Base-by-base conservation (phyloP, 306 rosid genomes). In the Castanea sativa region DNA sequence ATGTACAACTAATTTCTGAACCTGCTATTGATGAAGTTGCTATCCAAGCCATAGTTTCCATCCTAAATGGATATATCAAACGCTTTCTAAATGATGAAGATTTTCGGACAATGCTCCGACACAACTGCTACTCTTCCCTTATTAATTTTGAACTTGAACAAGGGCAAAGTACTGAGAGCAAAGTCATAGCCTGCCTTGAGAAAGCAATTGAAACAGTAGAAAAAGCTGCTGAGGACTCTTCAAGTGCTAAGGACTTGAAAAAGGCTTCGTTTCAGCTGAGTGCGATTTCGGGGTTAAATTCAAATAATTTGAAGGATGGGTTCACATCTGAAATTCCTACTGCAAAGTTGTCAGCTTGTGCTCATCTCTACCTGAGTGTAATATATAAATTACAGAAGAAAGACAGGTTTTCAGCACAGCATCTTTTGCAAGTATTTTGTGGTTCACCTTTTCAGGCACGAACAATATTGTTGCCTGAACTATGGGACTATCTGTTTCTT, bases 361-460 rank as follows among this genome's bases (percentile, higher is more conserved):
- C 98, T 85, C 98, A 94, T 88, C 90, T 94, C 90, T 94, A 94
- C 83, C 95, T 94, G 76, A 86, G 98, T 76, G 89, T 89, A 56
- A 85, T 84, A 52, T 90, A 88, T 70, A 83, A 85, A 88, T 79
- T 88, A 27, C 96, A 86, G 80, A 87, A 76, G 71, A 92, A 90
- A 81, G 85, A 84, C 8, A 87, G 75, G 83, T 85, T 85, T 20
- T 85, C 97, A 0, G 98, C 97, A 16, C 88, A 89, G 81, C 97
- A 94, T 80, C 91, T 92, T 41, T 86, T 94, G 87, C 97, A 90
- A 86, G 97, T 94, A 43, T 94, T 94, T 70, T 86, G 91, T 27
- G 88, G 87, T 74, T 86, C 91, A 0, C 92, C 98, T 51, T 84
- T 67, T 84, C 91, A 88, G 83, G 94, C 98, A 8, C 67, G 98